phyloP scores from a whole-genome alignment of 176 grass and related monocot genomes.

The Dactylis glomerata region DNA sequence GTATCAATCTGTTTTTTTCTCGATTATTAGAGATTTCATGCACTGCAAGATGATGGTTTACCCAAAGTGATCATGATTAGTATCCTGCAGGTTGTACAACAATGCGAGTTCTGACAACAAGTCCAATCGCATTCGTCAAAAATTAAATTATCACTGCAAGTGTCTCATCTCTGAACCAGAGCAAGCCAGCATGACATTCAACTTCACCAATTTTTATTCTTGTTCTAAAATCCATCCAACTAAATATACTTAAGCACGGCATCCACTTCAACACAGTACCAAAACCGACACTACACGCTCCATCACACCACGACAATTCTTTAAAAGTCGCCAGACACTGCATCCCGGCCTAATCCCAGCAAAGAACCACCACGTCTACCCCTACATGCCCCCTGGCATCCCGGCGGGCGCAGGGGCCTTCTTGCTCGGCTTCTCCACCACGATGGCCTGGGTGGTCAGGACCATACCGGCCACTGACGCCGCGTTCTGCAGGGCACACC shows the following conservation, averaged over 20 bases:
- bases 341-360: background rate
- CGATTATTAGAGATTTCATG: no score
- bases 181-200: no score
- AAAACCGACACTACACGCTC: background rate
- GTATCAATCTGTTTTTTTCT: no score
- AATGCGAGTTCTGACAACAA: no score
- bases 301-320: background rate
- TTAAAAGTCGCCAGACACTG: background rate
- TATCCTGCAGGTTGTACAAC: no score
- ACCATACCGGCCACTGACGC: conserved; percentile 85
- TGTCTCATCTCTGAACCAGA: no score
- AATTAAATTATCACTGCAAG: no score
- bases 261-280: background rate
- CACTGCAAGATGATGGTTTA: no score
- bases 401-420: conserved; percentile 35
- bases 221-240: background rate
- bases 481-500: conserved; percentile 77
- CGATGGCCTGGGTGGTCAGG: conserved; percentile 79
- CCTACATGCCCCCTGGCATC: conserved; percentile 39
- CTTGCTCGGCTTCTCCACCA: conserved; percentile 83
- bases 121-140: no score
- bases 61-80: no score
- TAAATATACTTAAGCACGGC: background rate
- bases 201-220: background rate
- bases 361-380: background rate